phyloP scores from a whole-genome alignment of 2,329 filamentous ascomycete genomes.

The Penicillium sp. region DNA sequence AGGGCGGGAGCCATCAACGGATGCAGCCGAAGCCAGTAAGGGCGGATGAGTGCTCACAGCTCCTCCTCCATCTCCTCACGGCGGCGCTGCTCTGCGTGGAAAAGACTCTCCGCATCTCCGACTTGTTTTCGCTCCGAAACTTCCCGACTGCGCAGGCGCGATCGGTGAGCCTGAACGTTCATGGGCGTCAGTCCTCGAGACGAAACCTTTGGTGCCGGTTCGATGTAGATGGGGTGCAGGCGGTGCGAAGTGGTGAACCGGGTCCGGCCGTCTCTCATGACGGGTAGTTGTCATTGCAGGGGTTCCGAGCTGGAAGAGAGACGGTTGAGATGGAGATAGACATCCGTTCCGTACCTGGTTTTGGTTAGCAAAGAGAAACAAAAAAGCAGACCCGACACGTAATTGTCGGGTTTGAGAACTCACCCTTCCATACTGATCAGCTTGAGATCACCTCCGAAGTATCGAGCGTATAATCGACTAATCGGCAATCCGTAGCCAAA shows the following conservation, averaged over 20 bases:
- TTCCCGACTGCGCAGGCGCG: conserved; percentile 73
- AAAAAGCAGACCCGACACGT: background rate
- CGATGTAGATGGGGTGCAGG: conserved; percentile 43
- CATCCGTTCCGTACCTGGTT: conserved; percentile 89
- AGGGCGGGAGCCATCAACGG: background rate
- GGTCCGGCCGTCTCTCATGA: conserved; percentile 75
- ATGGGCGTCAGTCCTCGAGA: conserved; percentile 58
- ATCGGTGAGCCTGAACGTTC: conserved; percentile 63
- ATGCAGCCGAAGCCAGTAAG: background rate
- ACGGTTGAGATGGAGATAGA: conserved; percentile 96
- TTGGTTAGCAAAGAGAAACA: conserved; percentile 16
- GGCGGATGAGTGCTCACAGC: conserved; percentile 13
- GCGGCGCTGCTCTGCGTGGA: conserved; percentile 57
- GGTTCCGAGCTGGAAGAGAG: conserved; percentile 95
- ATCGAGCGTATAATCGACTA: conserved; percentile 88
- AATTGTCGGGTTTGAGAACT: conserved; percentile 42
- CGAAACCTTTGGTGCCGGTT: conserved; percentile 37
- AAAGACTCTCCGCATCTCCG: conserved; percentile 79
- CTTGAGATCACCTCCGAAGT: conserved; percentile 97
- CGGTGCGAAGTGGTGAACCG: conserved; percentile 46
- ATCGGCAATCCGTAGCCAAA: conserved; percentile 98
- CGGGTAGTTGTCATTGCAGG: conserved; percentile 87
- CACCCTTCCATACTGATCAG: conserved; percentile 99
- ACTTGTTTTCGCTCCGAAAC: conserved; percentile 88
- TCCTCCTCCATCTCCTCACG: conserved; percentile 22